phyloP scores from a whole-genome alignment of 768 basidiomycete genomes.

The Lactarius sanguifluus region DNA sequence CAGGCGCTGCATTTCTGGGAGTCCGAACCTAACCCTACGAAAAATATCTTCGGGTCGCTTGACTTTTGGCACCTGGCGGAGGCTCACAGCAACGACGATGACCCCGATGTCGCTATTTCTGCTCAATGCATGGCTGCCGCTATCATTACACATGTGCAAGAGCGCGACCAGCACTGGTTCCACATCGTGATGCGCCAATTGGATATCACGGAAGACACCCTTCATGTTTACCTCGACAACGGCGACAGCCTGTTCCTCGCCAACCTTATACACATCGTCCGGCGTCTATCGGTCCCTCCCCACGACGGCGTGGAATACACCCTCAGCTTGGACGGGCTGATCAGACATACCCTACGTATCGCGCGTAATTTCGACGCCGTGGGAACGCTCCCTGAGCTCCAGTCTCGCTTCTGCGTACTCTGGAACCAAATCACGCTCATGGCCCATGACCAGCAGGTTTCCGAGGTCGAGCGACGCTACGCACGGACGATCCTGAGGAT shows the following conservation, averaged over 20 bases:
- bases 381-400: constrained; percentile 21
- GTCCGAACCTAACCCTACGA: constrained; percentile 10
- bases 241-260: constrained; percentile 24
- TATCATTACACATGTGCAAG: constrained; percentile 9
- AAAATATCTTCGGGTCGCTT: constrained; percentile 14
- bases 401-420: constrained; percentile 13
- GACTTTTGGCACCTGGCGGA: constrained; percentile 24
- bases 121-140: constrained; percentile 20
- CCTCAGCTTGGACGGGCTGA: constrained; percentile 15
- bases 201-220: constrained; percentile 8
- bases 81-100: constrained; percentile 20
- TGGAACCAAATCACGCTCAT: constrained; percentile 22
- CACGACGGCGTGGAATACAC: constrained; percentile 4
- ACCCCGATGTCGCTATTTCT: constrained; percentile 22
- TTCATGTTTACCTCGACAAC: constrained; percentile 12
- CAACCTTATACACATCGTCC: constrained; percentile 24
- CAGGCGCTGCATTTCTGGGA: constrained; percentile 19
- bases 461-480: constrained; percentile 22
- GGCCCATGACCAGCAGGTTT: constrained; percentile 3
- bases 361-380: constrained; percentile 14
- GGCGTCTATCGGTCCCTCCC: constrained; percentile 3
- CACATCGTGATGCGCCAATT: constrained; percentile 14
- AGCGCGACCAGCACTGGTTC: constrained; percentile 21
- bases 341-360: constrained; percentile 20
- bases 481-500: constrained; percentile 23